Base-by-base conservation (phyloP, 2,329 filamentous ascomycete genomes). In the Delphinella strobiligena region DNA sequence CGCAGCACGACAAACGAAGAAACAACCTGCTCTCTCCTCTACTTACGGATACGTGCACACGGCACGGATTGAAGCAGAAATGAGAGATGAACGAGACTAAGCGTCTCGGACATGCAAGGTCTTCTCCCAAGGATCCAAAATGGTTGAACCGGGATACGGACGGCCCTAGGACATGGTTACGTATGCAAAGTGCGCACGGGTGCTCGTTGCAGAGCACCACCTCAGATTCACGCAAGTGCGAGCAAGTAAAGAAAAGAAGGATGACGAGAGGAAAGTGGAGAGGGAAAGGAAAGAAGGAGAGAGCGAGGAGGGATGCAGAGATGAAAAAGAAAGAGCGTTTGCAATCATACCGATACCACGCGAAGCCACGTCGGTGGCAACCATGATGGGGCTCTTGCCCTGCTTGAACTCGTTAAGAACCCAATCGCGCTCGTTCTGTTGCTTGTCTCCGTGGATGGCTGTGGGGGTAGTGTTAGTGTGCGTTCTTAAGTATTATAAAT, bases 281-380 rank as follows among this genome's bases (percentile, higher is more conserved):
- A 43, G 47, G 46, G 38, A 41, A 38, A 33, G 34, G 32, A 43
- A 44, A 42, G 40, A 14, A 40, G 58, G 52, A 47, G 38, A 43
- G 45, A 56, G 55, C 49, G 57, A 58, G 56, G 49, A 45, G 49
- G 46, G 45, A 46, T 41, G 37, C 45, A 53, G 51, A 54, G 53
- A 49, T 49, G 47, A 48, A 53, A 63, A 47, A 56, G 55, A 56
- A 57, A 50, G 56, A 60, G 68, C 65, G 63, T 67, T 68, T 68
- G 73, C 70, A 77, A 82, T 89, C 87, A 93, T 93, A 95, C 91
- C 91, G 70, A 98, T 95, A 86, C 91, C 91, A 88, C 91, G 91
- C 61, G 91, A 96, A 69, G 91, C 91, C 69, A 98, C 91, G 61
- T 96, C 91, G 51, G 91, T 98, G 69, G 91, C 91, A 71, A 98